A percentile compares a stretch with the other conserved stretches of the same genome.
Evolutionary conservation across 2,329 filamentous ascomycete genomes (phyloP).

Genomic region (Xylariaceae sp.): DNA sequence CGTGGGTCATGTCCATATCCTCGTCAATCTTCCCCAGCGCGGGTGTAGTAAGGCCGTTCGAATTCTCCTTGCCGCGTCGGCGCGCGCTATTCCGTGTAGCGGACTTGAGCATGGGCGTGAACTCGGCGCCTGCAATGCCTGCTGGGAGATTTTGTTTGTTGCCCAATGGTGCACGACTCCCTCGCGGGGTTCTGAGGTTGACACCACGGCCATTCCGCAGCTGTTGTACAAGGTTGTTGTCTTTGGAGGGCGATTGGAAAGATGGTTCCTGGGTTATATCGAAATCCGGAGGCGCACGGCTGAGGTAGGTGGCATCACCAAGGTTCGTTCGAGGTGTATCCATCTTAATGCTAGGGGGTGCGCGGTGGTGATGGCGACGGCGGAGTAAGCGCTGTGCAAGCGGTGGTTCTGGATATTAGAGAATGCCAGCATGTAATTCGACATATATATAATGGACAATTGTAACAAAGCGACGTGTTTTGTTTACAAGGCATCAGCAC

Average conservation of each 20-base stretch:
- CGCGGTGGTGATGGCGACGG: constrained; percentile 11
- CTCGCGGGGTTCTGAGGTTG: constrained; percentile 75
- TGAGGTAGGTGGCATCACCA: constrained; percentile 83
- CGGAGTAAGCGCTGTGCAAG: constrained; percentile 13
- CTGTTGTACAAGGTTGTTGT: constrained; percentile 76
- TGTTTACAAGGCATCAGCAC: neutral
- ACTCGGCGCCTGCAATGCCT: constrained; percentile 74
- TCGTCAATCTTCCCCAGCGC: constrained; percentile 70
- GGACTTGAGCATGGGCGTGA: constrained; percentile 90
- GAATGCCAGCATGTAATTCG: constrained; percentile 7
- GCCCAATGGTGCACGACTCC: constrained; percentile 69
- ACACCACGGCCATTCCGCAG: constrained; percentile 70
- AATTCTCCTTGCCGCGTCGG: constrained; percentile 68
- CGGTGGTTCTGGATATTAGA: constrained; percentile 17
- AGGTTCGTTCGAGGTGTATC: constrained; percentile 86
- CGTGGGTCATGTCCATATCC: constrained; percentile 73
- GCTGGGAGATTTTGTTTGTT: constrained; percentile 74
- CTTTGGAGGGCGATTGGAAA: constrained; percentile 80
- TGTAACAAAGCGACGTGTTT: neutral
- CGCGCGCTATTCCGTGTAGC: constrained; percentile 75
- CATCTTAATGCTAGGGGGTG: constrained; percentile 46
- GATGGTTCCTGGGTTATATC: constrained; percentile 88
- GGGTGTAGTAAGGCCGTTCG: constrained; percentile 69
- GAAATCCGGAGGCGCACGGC: constrained; percentile 68
- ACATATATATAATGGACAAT: neutral